Conservation (phyloP, 306 rosid genomes). For the Castanea sativa region DNA sequence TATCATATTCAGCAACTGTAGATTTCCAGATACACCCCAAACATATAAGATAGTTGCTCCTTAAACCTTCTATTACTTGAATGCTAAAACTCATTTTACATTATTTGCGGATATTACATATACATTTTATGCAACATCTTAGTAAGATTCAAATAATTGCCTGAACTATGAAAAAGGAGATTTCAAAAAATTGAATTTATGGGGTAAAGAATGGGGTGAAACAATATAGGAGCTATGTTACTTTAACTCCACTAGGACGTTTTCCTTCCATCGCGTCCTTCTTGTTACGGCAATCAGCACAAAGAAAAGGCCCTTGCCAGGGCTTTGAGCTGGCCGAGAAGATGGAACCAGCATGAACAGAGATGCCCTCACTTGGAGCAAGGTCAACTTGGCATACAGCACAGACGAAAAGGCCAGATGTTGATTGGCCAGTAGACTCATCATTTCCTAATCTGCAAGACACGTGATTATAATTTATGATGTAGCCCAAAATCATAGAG, state of each 20-base stretch:
- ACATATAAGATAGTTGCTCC: slow-evolving; percentile 1
- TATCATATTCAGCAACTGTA: too few species aligned
- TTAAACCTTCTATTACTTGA: slow-evolving; percentile 16
- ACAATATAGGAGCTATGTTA: slow-evolving; percentile 44
- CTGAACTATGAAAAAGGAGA: slow-evolving; percentile 40
- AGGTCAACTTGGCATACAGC: slow-evolving; percentile 94
- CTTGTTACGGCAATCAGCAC: slow-evolving; percentile 79
- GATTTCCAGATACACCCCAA: slow-evolving; percentile 10
- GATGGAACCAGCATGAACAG: slow-evolving; percentile 90
- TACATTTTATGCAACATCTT: slow-evolving; percentile 39
- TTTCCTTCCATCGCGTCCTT: slow-evolving; percentile 99
- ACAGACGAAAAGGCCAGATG: slow-evolving; percentile 78
- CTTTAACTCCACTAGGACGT: slow-evolving; percentile 85
- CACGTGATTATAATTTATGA: slow-evolving; percentile 3
- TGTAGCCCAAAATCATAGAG: neutral
- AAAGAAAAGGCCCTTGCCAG: slow-evolving; percentile 97
- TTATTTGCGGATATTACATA: slow-evolving; percentile 34
- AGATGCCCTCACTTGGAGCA: slow-evolving; percentile 86
- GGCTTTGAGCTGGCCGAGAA: slow-evolving; percentile 91
- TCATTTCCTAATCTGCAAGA: slow-evolving; percentile 75
- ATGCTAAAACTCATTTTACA: slow-evolving; percentile 30
- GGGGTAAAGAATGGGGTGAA: slow-evolving; percentile 35
- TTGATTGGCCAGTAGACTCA: slow-evolving; percentile 60
- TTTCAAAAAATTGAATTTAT: slow-evolving; percentile 26
- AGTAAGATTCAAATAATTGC: slow-evolving; percentile 54